Evolutionary conservation across 2,329 filamentous ascomycete species (phyloP), one percentile per base, ranked within the genome.

Genomic region (Paraphaeosphaeria sporulosa): DNA sequence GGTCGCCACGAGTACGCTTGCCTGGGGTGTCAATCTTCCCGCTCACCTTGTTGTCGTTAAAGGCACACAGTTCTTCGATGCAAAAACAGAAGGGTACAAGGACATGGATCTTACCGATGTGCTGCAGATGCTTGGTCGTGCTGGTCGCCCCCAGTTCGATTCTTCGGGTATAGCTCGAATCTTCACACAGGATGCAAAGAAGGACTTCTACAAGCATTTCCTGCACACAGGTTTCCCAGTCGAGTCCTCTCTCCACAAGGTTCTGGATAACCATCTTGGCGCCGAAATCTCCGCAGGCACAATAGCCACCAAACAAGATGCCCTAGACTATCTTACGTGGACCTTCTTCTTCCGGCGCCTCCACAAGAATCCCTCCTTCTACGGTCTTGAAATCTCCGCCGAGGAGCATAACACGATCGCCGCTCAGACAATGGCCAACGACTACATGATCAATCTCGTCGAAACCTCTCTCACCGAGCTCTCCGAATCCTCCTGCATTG

Each of bases 71-170:
- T 99, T 92, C 81, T 99, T 96, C 75, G 95, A 99, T 71, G 95
- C 95, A 42, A 99, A 99, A 79, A 95, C 92, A 4, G 95, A 98
- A 81, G 94, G 91, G 0, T 99, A 99, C 81, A 95, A 92, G 74
- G 96, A 99, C 77, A 99, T 99, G 96, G 95, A 99, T 76, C 82
- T 99, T 60, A 99, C 95, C 0, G 95, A 99, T 79, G 95, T 99
- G 34, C 82, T 99, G 63, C 95, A 99, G 79, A 99, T 99, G 95
- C 84, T 99, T 30, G 95, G 95, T 68, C 90, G 95, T 79, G 95
- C 95, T 13, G 95, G 95, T 17, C 91, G 95, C 64, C 95, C 95
- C 3, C 95, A 99, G 74, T 99, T 99, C 76, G 95, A 99, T 78
- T 91, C 90, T 56, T 96, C 94, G 0, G 95, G 96, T 66, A 96